Evolutionary conservation across 768 basidiomycete species (phyloP), one percentile per base, ranked within the genome.

Genomic region (Lenzites betulinus): DNA sequence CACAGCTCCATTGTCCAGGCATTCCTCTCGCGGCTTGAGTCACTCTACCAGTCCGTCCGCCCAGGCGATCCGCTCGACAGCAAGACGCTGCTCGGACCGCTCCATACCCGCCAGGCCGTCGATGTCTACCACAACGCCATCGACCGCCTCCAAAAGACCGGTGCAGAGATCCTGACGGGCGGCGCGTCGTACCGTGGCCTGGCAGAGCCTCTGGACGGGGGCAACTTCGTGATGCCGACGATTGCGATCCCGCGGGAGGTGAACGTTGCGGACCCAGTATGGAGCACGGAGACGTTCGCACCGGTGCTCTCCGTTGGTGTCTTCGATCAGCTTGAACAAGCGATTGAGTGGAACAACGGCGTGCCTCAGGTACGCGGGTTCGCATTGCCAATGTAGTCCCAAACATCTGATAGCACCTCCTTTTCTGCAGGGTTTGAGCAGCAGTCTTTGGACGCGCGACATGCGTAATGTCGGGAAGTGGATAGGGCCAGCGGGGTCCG

Each of bases 181-280:
- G 91, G 90, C 11, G 76, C 80, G 53, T 73, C 75, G 64, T 90
- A 86, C 71, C 71, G 71, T 13, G 67, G 66, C 54, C 62, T 76
- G 20, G 54, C 65, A 1, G 54, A 67, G 35, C 82, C 79, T 13
- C 78, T 92, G 16, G 70, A 77, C 36, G 77, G 79, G 35, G 96
- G 96, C 8, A 90, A 95, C 75, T 98, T 90, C 74, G 95, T 98
- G 52, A 80, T 89, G 73, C 95, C 96, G 36, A 90, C 92, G 1
- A 87, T 96, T 59, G 84, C 92, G 42, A 76, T 90, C 44, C 89
- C 90, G 20, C 81, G 78, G 69, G 81, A 82, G 38, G 70, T 77
- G 43, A 76, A 89, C 66, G 75, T 83, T 26, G 67, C 71, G 43
- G 81, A 86, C 68, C 69, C 72, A 48, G 81, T 92, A 51, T 93